phyloP scores from a whole-genome alignment of 805 yeast species.

The Starmerella roubikii region DNA sequence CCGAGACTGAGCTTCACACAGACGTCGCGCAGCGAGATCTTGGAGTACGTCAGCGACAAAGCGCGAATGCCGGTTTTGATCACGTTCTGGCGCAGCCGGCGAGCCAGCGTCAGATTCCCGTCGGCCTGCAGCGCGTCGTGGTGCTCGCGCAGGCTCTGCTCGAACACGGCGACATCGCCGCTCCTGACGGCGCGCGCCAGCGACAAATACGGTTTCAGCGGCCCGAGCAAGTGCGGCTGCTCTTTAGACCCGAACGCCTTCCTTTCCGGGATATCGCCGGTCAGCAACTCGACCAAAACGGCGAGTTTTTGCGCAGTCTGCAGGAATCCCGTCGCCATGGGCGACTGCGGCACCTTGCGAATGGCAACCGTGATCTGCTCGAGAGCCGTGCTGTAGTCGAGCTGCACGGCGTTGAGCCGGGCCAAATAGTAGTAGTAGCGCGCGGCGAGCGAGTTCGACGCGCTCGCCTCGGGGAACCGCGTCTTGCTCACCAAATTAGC shows the following conservation, averaged over 20 bases:
- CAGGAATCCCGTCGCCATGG: slow-evolving; percentile 69
- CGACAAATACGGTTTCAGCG: slow-evolving; percentile 68
- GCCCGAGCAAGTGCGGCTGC: slow-evolving; percentile 43
- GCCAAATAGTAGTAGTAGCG: slow-evolving; percentile 85
- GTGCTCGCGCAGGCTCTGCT: slow-evolving; percentile 51
- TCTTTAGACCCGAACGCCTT: slow-evolving; percentile 43
- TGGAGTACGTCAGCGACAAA: slow-evolving; percentile 79
- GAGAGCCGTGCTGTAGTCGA: slow-evolving; percentile 80
- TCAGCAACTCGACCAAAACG: slow-evolving; percentile 76
- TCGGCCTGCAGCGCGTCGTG: slow-evolving; percentile 54
- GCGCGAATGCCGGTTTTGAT: slow-evolving; percentile 95
- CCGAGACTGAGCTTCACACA: slow-evolving; percentile 86
- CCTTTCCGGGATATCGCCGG: slow-evolving; percentile 94
- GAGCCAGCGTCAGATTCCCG: slow-evolving; percentile 68
- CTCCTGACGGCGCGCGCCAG: slow-evolving; percentile 82
- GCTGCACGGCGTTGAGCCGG: slow-evolving; percentile 79
- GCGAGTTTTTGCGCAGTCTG: slow-evolving; percentile 82
- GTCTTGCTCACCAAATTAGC: slow-evolving; percentile 78
- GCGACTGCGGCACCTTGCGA: slow-evolving; percentile 89
- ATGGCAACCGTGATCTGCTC: slow-evolving; percentile 89
- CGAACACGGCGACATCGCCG: slow-evolving; percentile 78
- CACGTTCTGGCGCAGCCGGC: slow-evolving; percentile 88
- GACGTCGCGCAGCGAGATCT: slow-evolving; percentile 82
- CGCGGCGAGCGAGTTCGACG: slow-evolving; percentile 78
- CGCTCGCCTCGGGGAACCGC: slow-evolving; percentile 63